Percentiles rank a stretch among this genome's conserved stretches.
phyloP scores from a whole-genome alignment of 176 grass and related monocot genomes.

The Aegilops bicornis region DNA sequence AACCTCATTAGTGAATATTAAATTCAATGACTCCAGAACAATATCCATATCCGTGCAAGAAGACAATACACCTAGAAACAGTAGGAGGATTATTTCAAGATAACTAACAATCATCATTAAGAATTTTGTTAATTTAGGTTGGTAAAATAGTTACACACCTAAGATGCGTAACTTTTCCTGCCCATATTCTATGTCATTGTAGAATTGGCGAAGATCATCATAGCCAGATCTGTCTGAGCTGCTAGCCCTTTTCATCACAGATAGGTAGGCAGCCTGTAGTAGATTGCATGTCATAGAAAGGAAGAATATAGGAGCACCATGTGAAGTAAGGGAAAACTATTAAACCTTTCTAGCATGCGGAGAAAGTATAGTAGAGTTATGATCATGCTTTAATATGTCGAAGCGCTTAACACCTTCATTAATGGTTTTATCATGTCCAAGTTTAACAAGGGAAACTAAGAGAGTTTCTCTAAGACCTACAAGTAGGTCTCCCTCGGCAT shows the following conservation, averaged over 20 bases:
- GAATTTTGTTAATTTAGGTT: neutral
- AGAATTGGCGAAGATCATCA: slow-evolving; percentile 65
- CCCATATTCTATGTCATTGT: slow-evolving; percentile 37
- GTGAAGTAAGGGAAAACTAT: neutral
- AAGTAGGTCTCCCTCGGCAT: slow-evolving; percentile 52
- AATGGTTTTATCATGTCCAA: slow-evolving; percentile 59
- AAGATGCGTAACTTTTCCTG: slow-evolving; percentile 57
- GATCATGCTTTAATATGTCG: slow-evolving; percentile 49
- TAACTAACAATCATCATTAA: neutral
- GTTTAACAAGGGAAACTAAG: slow-evolving; percentile 53
- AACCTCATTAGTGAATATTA: slow-evolving; percentile 64
- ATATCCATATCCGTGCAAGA: slow-evolving; percentile 61
- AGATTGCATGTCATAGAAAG: slow-evolving; percentile 3
- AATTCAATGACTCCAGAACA: slow-evolving; percentile 69
- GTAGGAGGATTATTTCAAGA: slow-evolving; percentile 14
- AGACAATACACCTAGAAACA: slow-evolving; percentile 44
- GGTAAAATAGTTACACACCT: slow-evolving; percentile 34
- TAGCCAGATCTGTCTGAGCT: slow-evolving; percentile 55
- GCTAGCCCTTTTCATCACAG: slow-evolving; percentile 66
- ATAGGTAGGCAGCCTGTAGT: slow-evolving; percentile 63
- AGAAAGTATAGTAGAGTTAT: slow-evolving; percentile 55
- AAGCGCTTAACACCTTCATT: slow-evolving; percentile 64
- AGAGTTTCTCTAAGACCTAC: slow-evolving; percentile 59
- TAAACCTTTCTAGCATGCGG: slow-evolving; percentile 63
- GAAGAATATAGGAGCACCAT: neutral